A percentile compares a stretch with the other conserved stretches of the same genome.
phyloP scores from a whole-genome alignment of 2,329 filamentous ascomycete species.

The Aureobasidium vineae region DNA sequence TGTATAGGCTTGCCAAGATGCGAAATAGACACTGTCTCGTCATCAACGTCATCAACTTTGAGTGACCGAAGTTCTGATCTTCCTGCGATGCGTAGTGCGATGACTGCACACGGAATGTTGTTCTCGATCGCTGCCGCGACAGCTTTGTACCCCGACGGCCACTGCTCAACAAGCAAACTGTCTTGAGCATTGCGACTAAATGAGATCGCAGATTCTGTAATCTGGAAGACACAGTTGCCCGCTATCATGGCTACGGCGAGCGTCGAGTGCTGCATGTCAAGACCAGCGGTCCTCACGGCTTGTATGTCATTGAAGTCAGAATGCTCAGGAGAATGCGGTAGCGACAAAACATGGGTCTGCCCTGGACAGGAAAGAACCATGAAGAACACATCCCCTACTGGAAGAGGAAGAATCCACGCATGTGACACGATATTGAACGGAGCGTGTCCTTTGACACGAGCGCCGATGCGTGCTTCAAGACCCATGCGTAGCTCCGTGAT shows the following conservation, averaged over 20 bases:
- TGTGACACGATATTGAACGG: conserved; percentile 34
- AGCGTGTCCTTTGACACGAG: neutral
- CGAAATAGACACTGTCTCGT: neutral
- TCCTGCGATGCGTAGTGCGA: conserved; percentile 28
- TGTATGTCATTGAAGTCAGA: neutral
- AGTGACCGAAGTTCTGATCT: conserved; percentile 11
- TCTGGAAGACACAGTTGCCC: conserved; percentile 34
- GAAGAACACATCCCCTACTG: conserved; percentile 36
- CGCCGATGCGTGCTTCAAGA: conserved; percentile 38
- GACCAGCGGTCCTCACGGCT: conserved; percentile 26
- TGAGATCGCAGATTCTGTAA: conserved; percentile 33
- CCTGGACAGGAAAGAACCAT: conserved; percentile 41
- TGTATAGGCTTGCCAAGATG: conserved; percentile 25
- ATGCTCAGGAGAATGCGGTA: conserved; percentile 28
- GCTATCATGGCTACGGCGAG: conserved; percentile 31
- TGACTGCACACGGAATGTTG: conserved; percentile 27
- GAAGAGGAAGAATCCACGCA: conserved; percentile 43
- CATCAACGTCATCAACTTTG: neutral
- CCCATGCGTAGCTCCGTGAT: conserved; percentile 47
- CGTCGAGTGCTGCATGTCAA: conserved; percentile 34
- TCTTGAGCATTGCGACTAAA: conserved; percentile 31
- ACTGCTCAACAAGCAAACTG: conserved; percentile 20
- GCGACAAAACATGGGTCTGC: conserved; percentile 27
- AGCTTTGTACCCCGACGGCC: conserved; percentile 27
- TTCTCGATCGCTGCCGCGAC: conserved; percentile 33